These are phyloP conservation scores for Apiospora malaysiana DNA, from an alignment of 2,329 filamentous ascomycete species.

Conservation along the genomic window DNA sequence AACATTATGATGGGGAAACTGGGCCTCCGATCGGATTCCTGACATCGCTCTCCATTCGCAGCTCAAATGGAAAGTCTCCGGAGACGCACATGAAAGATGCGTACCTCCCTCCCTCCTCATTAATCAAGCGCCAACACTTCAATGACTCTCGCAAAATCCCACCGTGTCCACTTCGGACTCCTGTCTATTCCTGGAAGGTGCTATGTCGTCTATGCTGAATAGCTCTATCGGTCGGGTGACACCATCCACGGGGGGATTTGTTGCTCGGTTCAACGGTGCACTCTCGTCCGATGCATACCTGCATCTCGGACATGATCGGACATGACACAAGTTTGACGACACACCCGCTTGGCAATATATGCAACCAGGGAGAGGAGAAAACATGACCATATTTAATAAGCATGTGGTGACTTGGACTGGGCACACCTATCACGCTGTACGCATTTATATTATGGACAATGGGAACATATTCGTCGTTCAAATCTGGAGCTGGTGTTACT, in stretches of 20 bases:
- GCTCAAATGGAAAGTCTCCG: neutral
- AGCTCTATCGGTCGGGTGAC: neutral
- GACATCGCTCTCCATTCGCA: neutral
- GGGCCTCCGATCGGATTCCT: neutral
- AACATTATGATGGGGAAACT: neutral
- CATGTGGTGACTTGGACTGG: neutral
- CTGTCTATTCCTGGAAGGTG: neutral
- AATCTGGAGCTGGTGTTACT: neutral
- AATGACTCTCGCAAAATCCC: neutral
- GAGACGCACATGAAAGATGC: neutral
- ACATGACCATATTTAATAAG: neutral
- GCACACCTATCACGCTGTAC: no score
- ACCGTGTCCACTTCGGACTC: neutral
- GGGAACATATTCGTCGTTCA: neutral
- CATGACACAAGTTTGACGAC: neutral
- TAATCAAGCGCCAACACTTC: neutral
- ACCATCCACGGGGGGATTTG: neutral
- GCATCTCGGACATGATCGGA: no score
- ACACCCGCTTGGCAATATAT: neutral
- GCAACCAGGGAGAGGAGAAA: neutral
- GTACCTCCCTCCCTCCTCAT: no score
- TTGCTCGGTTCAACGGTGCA: neutral
- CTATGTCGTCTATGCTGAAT: no score
- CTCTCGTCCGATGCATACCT: neutral
- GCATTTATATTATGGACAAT: neutral